Base-by-base conservation (phyloP, 805 yeast species). In the Pichia sporocuriosa region DNA sequence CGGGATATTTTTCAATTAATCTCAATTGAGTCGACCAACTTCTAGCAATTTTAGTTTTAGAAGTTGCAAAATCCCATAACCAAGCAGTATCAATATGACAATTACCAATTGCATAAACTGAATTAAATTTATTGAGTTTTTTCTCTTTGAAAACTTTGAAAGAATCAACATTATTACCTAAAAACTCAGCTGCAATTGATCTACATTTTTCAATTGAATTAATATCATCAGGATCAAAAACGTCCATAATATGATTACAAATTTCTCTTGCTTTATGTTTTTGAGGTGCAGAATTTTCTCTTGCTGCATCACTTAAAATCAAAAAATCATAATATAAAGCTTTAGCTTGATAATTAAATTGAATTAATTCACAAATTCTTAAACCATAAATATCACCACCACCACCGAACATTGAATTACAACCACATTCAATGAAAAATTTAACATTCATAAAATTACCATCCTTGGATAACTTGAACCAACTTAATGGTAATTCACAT, bases 21-120 rank as follows among this genome's bases (percentile, higher is more conserved):
- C 86, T 81, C 39, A 90, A 67, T 65, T 90, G 98, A 9, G 96
- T 78, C 0, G 96, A 81, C 97, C 97, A 90, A 6, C 96, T 86
- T 50, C 98, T 73, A 3, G 89, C 96, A 42, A 90, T 77, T 58
- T 90, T 90, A 39, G 97, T 75, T 53, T 84, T 81, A 1, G 97
- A 87, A 59, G 93, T 97, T 3, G 95, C 97, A 68, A 83, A 90
- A n/a, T 97, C 97, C 98, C 98, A 90, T 44, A 88, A 70, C 98
- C 98, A 90, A 13, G 97, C 97, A 15, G 97, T 90, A 57, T 90
- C 98, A 52, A 89, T 89, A 61, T 89, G 97, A 60, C 97, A 93
- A 59, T 93, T 85, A 32, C 98, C 98, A 50, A 93, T 73, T 8
- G 85, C 95, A 61, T 68, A 82, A 10, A 89, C 96, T 43, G 81